Evolutionary conservation across 306 rosid genomes (phyloP).

Genomic region (Rosa lucieae): DNA sequence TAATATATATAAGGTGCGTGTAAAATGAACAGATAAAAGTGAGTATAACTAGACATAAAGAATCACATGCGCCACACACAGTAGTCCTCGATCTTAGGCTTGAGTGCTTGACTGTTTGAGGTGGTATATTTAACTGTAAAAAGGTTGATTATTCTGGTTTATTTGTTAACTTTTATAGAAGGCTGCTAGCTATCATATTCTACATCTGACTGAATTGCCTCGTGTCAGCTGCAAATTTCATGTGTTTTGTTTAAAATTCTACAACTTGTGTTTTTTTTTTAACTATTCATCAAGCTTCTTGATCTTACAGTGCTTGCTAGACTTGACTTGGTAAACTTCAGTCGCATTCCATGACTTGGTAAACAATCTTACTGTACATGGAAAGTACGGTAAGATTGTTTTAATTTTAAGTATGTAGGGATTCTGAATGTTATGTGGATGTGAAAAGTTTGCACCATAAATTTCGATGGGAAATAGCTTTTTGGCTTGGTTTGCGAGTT

Average conservation of each 20-base stretch:
- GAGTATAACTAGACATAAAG: not conserved
- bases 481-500: not conserved
- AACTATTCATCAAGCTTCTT: not conserved
- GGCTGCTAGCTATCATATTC: not conserved
- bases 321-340: not conserved
- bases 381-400: not conserved
- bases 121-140: not conserved
- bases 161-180: not conserved
- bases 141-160: not conserved
- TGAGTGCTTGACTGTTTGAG: not conserved
- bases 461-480: not conserved
- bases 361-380: not conserved
- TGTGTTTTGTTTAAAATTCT: not conserved
- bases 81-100: not conserved
- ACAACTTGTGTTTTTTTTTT: not conserved
- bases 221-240: not conserved
- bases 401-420: not conserved
- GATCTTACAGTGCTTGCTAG: not conserved
- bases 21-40: not conserved
- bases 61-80: slow-evolving; percentile 1
- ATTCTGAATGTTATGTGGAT: slow-evolving; percentile 4
- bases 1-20: not conserved
- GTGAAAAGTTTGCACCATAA: not conserved
- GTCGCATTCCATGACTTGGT: not conserved
- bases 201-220: not conserved